Base-by-base conservation (phyloP, 257 asterid species). In the Fraxinus pennsylvanica region DNA sequence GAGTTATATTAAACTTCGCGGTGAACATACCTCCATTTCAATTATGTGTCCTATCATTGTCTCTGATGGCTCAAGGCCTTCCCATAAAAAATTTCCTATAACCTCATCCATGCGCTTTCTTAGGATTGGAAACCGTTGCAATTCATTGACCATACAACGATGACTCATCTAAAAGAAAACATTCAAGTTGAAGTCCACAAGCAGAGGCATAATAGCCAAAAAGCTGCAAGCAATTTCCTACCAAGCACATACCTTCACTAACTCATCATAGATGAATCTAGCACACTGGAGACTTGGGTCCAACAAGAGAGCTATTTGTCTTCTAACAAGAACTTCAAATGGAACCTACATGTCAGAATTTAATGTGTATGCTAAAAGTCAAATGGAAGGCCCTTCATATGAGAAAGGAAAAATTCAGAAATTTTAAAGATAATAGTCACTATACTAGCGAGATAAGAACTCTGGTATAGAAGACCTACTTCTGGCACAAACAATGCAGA, bases 201-300 rank as follows among this genome's bases (percentile, higher is more conserved):
- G 76, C 38, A 72, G 70, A 50, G 71, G 78, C 47, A 57, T 61
- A 83, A 29, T 74, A 77, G 76, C 36, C 47, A 35, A 76, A 17
- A 57, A 65, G 43, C 74, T 39, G 70, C 29, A 74, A 25, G 50
- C 76, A 57, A 72, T 35, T 9, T 47, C 70, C 35, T 72, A 33
- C 47, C 72, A 74, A 73, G n/a, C 21, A 33, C 32, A 70, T 83
- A 93, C 99, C 97, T 90, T 96, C 81, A 96, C 89, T 79, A 96
- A 86, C 91, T 96, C 99, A 85, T 93, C 97, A 50, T 90, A 96
- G 77, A 96, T 87, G 83, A 93, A 96, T 82, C 97, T 85, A 68
- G 98, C 94, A 86, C 98, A 96, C 82, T 96, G 98, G 77, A 96
- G 94, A 87, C 98, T 94, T 36, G 98, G 98, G 82, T 96, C 98